These are phyloP conservation scores for Hemisphaericaspora xylanilytica DNA, from an alignment of 1,139 yeast species.

Conservation along the genomic window DNA sequence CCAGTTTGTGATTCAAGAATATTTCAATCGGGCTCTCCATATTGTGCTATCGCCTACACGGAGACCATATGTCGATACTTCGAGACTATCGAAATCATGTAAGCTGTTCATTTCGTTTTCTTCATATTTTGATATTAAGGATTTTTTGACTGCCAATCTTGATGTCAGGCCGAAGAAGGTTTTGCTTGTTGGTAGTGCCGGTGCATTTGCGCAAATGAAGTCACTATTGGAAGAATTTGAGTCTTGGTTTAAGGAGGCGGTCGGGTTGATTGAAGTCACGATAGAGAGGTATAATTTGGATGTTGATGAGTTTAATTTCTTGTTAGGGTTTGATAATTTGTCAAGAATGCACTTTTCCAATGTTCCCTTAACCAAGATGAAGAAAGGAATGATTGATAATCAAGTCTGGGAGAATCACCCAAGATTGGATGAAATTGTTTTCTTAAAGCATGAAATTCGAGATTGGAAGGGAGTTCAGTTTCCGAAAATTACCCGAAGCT, in stretches of 20 bases:
- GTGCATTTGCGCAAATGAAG: slow-evolving; percentile 31
- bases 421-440: slow-evolving; percentile 24
- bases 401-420: slow-evolving; percentile 12
- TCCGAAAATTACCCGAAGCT: slow-evolving; percentile 23
- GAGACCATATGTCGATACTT: slow-evolving; percentile 28
- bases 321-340: slow-evolving; percentile 27
- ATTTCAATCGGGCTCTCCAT: slow-evolving; percentile 32
- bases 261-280: slow-evolving; percentile 23
- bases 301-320: slow-evolving; percentile 20
- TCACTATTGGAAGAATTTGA: slow-evolving; percentile 22
- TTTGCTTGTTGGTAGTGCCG: slow-evolving; percentile 33
- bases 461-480: slow-evolving; percentile 29
- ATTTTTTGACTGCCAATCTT: slow-evolving; percentile 26
- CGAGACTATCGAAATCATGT: slow-evolving; percentile 14
- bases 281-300: slow-evolving; percentile 27
- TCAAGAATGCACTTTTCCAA: slow-evolving; percentile 30
- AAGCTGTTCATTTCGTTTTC: slow-evolving; percentile 24
- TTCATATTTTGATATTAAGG: slow-evolving; percentile 32
- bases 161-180: slow-evolving; percentile 29
- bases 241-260: slow-evolving; percentile 15
- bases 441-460: slow-evolving; percentile 32
- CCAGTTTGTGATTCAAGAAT: slow-evolving; percentile 24
- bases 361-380: slow-evolving; percentile 18
- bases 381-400: slow-evolving; percentile 8
- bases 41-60: slow-evolving; percentile 32